Conservation (phyloP, 495 filamentous ascomycete genomes). For the Talaromyces thailandensis region DNA sequence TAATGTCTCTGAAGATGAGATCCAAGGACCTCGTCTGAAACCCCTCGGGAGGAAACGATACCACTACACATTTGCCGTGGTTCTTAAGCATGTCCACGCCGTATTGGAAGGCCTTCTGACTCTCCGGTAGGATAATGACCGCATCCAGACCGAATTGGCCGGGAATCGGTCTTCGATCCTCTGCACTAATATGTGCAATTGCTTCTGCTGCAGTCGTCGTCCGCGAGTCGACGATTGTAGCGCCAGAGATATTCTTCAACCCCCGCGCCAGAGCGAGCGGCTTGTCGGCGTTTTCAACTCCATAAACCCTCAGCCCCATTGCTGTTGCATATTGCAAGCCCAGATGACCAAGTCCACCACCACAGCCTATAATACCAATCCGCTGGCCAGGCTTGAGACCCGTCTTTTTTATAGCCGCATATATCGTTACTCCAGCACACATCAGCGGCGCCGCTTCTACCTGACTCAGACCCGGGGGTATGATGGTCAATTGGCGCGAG, state of each 20-base stretch:
- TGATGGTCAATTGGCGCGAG: slow-evolving; percentile 24
- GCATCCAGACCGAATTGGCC: slow-evolving; percentile 5
- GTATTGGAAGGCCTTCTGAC: slow-evolving; percentile 6
- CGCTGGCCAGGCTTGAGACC: slow-evolving; percentile 36
- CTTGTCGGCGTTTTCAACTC: slow-evolving; percentile 46
- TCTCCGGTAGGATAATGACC: slow-evolving; percentile 5
- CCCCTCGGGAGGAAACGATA: slow-evolving; percentile 1
- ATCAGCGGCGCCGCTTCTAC: slow-evolving; percentile 44
- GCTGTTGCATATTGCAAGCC: slow-evolving; percentile 46
- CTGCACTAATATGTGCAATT: background rate
- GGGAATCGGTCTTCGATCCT: background rate
- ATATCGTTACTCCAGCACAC: slow-evolving; percentile 49
- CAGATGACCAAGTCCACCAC: slow-evolving; percentile 51
- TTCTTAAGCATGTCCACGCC: slow-evolving; percentile 8
- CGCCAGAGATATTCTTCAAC: slow-evolving; percentile 2
- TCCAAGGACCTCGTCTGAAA: background rate
- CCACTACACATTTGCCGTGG: slow-evolving; percentile 7
- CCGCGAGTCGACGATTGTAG: slow-evolving; percentile 1
- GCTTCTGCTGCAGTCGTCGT: slow-evolving; percentile 5
- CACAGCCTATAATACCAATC: slow-evolving; percentile 52
- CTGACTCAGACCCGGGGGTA: slow-evolving; percentile 41
- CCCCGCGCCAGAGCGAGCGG: slow-evolving; percentile 38
- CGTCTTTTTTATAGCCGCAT: slow-evolving; percentile 36
- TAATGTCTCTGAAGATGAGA: slow-evolving; percentile 5
- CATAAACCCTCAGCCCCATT: slow-evolving; percentile 41